Conservation (phyloP, 306 rosid species). For the Quercus dentata region DNA sequence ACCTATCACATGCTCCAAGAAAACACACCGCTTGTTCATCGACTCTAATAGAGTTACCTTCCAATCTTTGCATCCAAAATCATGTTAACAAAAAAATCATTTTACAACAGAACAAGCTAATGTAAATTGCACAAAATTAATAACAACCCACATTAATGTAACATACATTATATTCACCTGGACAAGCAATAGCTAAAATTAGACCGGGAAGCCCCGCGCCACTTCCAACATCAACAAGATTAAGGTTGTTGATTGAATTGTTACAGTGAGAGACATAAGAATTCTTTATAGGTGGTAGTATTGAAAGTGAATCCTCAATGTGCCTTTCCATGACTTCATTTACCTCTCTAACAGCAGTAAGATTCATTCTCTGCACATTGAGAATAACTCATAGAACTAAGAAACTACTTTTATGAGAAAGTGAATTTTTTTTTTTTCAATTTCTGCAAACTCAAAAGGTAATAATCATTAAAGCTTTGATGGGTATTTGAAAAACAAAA, state of each 20-base stretch:
- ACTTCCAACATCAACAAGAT: constrained; percentile 79
- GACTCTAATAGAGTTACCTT: constrained; percentile 81
- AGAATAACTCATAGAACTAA: background rate
- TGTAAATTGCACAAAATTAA: background rate
- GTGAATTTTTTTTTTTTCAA: background rate
- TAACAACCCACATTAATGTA: background rate
- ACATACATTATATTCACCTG: constrained; percentile 42
- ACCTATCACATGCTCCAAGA: constrained; percentile 71
- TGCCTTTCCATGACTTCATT: constrained; percentile 87
- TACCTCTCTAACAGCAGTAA: constrained; percentile 69
- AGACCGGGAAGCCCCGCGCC: constrained; percentile 94
- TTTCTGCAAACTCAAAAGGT: no score
- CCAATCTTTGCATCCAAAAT: constrained; percentile 58
- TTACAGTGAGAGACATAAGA: constrained; percentile 40
- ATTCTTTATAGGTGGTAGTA: constrained; percentile 55
- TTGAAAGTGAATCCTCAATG: constrained; percentile 84
- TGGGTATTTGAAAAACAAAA: no score
- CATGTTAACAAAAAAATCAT: background rate
- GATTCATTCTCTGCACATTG: constrained; percentile 67
- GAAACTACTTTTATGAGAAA: background rate
- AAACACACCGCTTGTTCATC: constrained; percentile 76
- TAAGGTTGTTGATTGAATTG: constrained; percentile 27
- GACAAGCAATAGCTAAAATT: constrained; percentile 82
- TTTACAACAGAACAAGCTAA: background rate
- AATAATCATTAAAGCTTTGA: no score